Evolutionary conservation across 78 protist genomes (phyloP), one percentile per base, ranked within the genome.

Genomic region (Dictyostelium intermedium): DNA sequence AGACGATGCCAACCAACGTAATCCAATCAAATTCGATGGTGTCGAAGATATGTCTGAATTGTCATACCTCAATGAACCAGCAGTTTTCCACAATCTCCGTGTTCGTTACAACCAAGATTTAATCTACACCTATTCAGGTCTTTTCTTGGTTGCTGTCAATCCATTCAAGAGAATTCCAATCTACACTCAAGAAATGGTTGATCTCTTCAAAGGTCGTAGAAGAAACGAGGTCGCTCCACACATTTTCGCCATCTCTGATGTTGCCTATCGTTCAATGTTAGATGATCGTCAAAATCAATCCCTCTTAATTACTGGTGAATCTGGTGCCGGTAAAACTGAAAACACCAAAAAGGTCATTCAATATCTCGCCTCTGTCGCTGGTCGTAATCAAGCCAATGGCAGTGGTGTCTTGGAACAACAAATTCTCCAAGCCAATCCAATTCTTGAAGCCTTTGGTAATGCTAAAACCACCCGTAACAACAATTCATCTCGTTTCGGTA

Each of bases 281-380:
- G 95, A 92, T 13, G 85, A 92, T 30, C 96, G 89, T 60, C 89
- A 93, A 73, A 96, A 98, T 84, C 98, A 98, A 86, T 96, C 98
- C 9, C 84, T 98, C 9, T 96, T 98, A 53, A 94, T 97, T 85
- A 98, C 98, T 53, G 99, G 99, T 66, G 99, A 98, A 83, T 97
- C 98, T 61, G 99, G 99, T 56, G 99, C 99, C 0, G 99, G 99
- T 78, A 99, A 99, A 87, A 95, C 97, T 72, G 97, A 95, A 82
- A 95, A 95, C 82, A 95, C 97, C 85, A 95, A 95, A 82, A 95
- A 93, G 56, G 99, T 99, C 63, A 98, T 99, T 92, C 98, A 97
- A 95, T 99, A 99, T 87, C 72, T 99, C 30, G 98, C 99, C 0
- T 47, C 87, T 5, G 97, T 98, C 41, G 98, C 99, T 30, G 96